Evolutionary conservation across 2,329 filamentous ascomycete genomes (phyloP).

Genomic region (Exutisphaerella laricina): DNA sequence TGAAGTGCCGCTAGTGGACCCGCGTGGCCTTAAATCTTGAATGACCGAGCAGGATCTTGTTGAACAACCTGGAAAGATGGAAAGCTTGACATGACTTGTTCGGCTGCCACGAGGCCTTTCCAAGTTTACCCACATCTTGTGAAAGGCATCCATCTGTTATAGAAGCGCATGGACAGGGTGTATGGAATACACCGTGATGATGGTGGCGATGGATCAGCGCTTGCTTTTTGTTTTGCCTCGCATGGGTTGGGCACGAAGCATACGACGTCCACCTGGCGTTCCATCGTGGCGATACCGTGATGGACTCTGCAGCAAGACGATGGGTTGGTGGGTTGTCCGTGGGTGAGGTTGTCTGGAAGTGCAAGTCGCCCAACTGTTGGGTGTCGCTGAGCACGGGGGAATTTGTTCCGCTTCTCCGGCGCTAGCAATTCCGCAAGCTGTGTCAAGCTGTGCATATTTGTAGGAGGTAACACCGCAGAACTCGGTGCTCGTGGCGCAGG

Average conservation of each 20-base stretch:
- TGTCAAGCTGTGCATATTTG: too few species aligned
- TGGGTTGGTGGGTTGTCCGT: not conserved
- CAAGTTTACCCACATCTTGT: constrained; percentile 13
- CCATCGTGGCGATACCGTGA: constrained; percentile 5
- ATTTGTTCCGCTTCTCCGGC: too few species aligned
- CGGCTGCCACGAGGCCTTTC: constrained; percentile 14
- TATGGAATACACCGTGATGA: constrained; percentile 21
- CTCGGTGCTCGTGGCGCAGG: not conserved
- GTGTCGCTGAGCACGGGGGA: too few species aligned
- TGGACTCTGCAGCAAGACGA: constrained; percentile 7
- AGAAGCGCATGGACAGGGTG: not conserved
- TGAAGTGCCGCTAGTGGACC: not conserved
- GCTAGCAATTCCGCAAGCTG: too few species aligned
- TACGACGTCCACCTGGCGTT: not conserved
- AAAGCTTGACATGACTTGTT: constrained; percentile 4
- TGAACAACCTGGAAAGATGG: constrained; percentile 1
- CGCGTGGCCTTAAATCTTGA: not conserved
- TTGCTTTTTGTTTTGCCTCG: not conserved
- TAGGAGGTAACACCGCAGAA: too few species aligned
- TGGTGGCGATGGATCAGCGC: constrained; percentile 2
- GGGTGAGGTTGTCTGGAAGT: not conserved
- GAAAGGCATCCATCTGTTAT: constrained; percentile 4
- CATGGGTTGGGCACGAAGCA: not conserved
- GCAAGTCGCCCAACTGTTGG: too few species aligned
- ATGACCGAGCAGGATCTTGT: not conserved